Conservation (phyloP, 2,329 filamentous ascomycete species). For the Cladophialophora carrionii region DNA sequence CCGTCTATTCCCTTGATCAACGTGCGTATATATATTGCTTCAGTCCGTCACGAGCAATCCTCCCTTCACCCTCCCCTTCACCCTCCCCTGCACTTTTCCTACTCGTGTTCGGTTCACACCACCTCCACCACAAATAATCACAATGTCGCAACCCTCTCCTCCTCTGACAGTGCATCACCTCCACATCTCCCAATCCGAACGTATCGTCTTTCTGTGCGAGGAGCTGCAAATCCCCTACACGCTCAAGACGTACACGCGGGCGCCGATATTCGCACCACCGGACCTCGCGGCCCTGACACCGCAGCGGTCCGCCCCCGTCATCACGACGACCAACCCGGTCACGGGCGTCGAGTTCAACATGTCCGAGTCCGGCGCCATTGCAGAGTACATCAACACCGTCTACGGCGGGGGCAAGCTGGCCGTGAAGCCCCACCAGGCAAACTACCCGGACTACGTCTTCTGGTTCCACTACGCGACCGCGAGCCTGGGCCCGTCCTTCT, state of each 20-base stretch:
- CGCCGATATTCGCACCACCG: conserved; percentile 48
- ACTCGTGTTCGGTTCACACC: background rate
- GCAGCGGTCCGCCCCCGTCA: conserved; percentile 62
- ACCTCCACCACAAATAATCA: background rate
- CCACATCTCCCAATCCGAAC: conserved; percentile 64
- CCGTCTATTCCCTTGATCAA: background rate
- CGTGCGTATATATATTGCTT: no score
- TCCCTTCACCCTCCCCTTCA: background rate
- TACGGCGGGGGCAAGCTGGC: conserved; percentile 57
- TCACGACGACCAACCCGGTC: conserved; percentile 55
- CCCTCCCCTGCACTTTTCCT: background rate
- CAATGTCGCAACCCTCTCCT: background rate
- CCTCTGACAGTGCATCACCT: conserved; percentile 57
- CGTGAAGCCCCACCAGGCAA: conserved; percentile 50
- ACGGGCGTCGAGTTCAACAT: conserved; percentile 47
- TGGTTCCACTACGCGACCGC: conserved; percentile 65
- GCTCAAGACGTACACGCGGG: conserved; percentile 53
- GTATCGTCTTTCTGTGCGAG: conserved; percentile 67
- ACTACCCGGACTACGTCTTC: conserved; percentile 65
- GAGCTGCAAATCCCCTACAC: conserved; percentile 63
- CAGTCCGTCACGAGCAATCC: background rate
- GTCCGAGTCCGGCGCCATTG: conserved; percentile 62
- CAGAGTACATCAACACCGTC: conserved; percentile 64
- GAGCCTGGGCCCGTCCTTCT: conserved; percentile 49
- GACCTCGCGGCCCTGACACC: conserved; percentile 53